Evolutionary conservation across 75 land plant species (phyloP), one percentile per base, ranked within the genome.

Genomic region (Adiantum capillusveneris): DNA sequence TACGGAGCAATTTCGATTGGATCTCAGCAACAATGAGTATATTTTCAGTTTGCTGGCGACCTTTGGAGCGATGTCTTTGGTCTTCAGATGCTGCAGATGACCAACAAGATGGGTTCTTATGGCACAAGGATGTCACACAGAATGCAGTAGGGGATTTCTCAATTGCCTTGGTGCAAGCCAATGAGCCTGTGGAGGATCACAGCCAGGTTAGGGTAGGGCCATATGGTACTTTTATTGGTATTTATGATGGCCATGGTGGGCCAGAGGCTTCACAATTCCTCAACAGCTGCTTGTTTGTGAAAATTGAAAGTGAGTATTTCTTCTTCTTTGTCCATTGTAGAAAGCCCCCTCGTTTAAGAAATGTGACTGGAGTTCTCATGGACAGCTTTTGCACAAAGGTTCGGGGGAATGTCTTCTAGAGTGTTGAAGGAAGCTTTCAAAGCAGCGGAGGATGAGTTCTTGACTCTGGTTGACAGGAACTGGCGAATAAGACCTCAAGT

Each of bases 211-310:
- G 67, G 49, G 72, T 82, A 24, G 77, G 81, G 31, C 77, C 73
- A 3, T 79, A 64, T 31, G 89, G 84, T 18, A 88, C 89, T 0
- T 82, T 72, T 53, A 79, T 91, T 59, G 97, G 97, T 11, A 72
- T 91, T 30, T 91, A 83, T 62, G 97, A 91, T 39, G 97, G 97
- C 30, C 97, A 91, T 57, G 97, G 93, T 12, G 97, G 97, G n/a
- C 83, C 93, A 6, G 93, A 90, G 31, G 96, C 93, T 13, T 73
- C 93, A 16, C 69, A 88, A 42, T 88, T 81, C 48, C 73, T 88
- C 56, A 79, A 77, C 30, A 73, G 57, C 43, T 67, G 68, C 46
- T 75, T 91, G 49, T 79, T 88, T 51, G 65, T 71, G 36, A 55
- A 77, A 66, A 13, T 91, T 6, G 69, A 88, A 5, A 71, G 88